Conservation (phyloP, 139 green algal species). For the Picochlorum costavermella region DNA sequence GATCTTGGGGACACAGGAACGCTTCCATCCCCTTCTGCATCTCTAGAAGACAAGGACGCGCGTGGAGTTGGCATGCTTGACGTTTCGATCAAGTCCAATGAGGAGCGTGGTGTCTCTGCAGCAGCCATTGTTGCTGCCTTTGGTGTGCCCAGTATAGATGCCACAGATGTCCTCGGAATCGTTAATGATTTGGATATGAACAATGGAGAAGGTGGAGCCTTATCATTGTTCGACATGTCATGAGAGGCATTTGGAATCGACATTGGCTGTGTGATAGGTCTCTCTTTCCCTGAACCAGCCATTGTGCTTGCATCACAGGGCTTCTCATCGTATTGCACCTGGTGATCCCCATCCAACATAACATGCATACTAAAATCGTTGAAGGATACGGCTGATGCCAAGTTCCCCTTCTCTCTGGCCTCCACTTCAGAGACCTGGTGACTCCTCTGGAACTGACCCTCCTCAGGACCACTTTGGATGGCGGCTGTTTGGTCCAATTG, state of each 20-base stretch:
- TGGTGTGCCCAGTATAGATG: background rate
- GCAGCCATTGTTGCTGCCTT: background rate
- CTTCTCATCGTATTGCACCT: background rate
- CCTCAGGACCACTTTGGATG: too few species aligned
- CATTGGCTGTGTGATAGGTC: background rate
- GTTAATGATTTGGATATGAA: slow-evolving; percentile 9
- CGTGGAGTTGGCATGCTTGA: slow-evolving; percentile 1
- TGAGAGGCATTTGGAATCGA: too few species aligned
- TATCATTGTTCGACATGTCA: background rate
- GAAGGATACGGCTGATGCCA: slow-evolving; percentile 12
- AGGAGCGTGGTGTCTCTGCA: slow-evolving; percentile 5
- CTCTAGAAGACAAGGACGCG: background rate
- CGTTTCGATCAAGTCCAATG: slow-evolving; percentile 4
- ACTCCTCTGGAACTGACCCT: too few species aligned
- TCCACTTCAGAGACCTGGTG: too few species aligned
- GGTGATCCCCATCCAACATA: background rate
- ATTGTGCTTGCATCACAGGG: background rate
- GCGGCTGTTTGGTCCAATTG: background rate
- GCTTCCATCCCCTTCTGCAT: background rate
- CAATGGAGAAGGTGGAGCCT: background rate
- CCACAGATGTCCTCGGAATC: slow-evolving; percentile 7
- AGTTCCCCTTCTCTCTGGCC: too few species aligned
- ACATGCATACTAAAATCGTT: slow-evolving; percentile 21
- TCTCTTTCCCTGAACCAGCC: background rate
- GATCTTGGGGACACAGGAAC: slow-evolving; percentile 3